phyloP scores from a whole-genome alignment of 805 yeast species.

The Deakozyma indianensis region DNA sequence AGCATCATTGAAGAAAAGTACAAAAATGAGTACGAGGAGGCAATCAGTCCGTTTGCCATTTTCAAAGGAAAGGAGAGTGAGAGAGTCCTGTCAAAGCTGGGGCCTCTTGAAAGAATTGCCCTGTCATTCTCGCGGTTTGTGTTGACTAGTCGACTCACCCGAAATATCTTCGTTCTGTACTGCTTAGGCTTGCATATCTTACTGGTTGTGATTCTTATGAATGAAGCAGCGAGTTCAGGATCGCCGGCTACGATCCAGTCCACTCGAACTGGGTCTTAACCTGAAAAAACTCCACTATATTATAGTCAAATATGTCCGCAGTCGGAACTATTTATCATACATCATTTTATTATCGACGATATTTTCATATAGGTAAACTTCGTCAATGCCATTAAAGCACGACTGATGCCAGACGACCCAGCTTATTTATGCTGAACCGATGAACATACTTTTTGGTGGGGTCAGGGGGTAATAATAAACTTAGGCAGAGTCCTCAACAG shows the following conservation, averaged over 20 bases:
- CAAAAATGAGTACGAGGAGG: constrained; percentile 54
- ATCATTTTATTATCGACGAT: background rate
- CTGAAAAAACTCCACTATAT: background rate
- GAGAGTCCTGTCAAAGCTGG: constrained; percentile 53
- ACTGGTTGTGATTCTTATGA: constrained; percentile 42
- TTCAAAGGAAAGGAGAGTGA: constrained; percentile 68
- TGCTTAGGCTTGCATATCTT: constrained; percentile 62
- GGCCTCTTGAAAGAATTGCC: constrained; percentile 68
- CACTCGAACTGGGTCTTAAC: background rate
- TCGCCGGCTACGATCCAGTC: background rate
- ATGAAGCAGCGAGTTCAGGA: background rate
- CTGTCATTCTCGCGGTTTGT: constrained; percentile 58
- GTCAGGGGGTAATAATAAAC: background rate
- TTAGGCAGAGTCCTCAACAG: constrained; percentile 50
- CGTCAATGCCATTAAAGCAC: constrained; percentile 1
- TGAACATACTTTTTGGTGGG: background rate
- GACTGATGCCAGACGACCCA: background rate
- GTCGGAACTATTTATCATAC: too few relatives aligned
- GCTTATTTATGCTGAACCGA: too few relatives aligned
- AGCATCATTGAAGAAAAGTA: constrained; percentile 39
- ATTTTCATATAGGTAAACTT: background rate
- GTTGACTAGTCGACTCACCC: constrained; percentile 56
- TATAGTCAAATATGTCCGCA: background rate
- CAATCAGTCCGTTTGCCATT: constrained; percentile 69
- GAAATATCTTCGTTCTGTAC: constrained; percentile 61